Base-by-base conservation (phyloP, 495 filamentous ascomycete species). In the Lophium mytilinum region DNA sequence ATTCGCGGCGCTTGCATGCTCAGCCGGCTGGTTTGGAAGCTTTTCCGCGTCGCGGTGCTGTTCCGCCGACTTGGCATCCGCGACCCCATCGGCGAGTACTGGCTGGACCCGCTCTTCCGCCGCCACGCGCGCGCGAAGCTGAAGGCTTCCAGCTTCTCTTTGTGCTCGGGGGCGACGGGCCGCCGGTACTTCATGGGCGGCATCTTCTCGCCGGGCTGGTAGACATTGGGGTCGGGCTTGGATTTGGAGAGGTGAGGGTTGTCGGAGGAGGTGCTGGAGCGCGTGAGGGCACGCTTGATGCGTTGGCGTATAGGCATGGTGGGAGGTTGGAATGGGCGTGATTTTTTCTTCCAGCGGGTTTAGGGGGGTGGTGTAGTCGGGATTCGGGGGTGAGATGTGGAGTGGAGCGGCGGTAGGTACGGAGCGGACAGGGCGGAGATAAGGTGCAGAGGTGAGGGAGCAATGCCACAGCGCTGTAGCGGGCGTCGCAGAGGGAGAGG, bases 171-270 rank as follows among this genome's bases (percentile, higher is more conserved):
- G 39, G 54, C 63, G 14, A 70, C 69, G n/a, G 68, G 68, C 0
- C 60, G 62, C 18, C 71, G 71, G 57, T 74, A 74, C 52, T 74
- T 74, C 15, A 69, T 60, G 14, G 65, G 66, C 9, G 72, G 72
- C 68, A 74, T 69, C 45, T 66, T 57, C 50, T 74, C 72, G 65
- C 69, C 72, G 30, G 71, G 69, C 55, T 69, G 63, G 66, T 74
- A 74, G 58, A 68, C 53, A 18, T 37, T 39, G 56, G 17, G 55
- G 33, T 58, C 61, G 53, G 52, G 36, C 33, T 60, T 55, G 43
- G 45, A 17, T 50, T 56, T 60, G 37, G 18, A 40, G 52, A 57
- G 55, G 47, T 43, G 33, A 35, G 19, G 57, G 35, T 37, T 8
- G 37, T 50, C 46, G 49, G 53, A 37, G 50, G 10, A 14, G 37